Conservation (phyloP, 768 basidiomycete genomes). For the Rhodotorula diobovata region DNA sequence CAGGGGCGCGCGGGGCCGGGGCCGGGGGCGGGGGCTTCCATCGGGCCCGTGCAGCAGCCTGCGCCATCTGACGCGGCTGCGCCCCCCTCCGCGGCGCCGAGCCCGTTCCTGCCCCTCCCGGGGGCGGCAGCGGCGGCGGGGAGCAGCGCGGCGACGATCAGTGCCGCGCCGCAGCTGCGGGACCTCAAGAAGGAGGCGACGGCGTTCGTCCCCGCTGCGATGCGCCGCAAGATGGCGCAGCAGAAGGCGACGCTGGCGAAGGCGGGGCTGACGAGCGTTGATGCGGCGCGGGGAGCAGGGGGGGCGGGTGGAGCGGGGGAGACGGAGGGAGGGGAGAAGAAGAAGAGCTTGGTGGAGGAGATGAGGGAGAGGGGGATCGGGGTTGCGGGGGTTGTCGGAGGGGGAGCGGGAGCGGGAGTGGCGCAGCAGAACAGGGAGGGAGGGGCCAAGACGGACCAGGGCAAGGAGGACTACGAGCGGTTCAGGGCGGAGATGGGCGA, state of each 20-base stretch:
- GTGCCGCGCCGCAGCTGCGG: slow-evolving; percentile 78
- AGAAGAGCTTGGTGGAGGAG: slow-evolving; percentile 9
- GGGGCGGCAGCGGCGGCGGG: neutral
- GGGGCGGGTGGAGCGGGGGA: neutral
- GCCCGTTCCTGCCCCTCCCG: neutral
- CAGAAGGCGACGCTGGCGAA: slow-evolving; percentile 13
- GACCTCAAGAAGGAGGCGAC: slow-evolving; percentile 94
- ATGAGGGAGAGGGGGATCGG: slow-evolving; percentile 24
- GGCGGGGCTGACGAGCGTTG: slow-evolving; percentile 12
- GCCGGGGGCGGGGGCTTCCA: neutral
- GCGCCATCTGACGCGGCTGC: neutral
- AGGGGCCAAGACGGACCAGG: neutral
- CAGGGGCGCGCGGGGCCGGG: slow-evolving; percentile 19
- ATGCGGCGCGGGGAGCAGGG: slow-evolving; percentile 10
- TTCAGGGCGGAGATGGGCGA: slow-evolving; percentile 35
- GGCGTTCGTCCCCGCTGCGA: slow-evolving; percentile 74
- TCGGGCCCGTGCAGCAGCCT: slow-evolving; percentile 10
- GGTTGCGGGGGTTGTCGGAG: neutral
- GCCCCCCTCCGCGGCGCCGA: neutral
- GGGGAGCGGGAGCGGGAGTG: neutral
- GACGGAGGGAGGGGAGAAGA: neutral
- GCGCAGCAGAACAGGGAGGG: neutral
- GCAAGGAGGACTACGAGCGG: slow-evolving; percentile 30
- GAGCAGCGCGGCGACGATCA: slow-evolving; percentile 60
- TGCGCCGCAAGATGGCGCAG: slow-evolving; percentile 57